Evolutionary conservation across 495 filamentous ascomycete species (phyloP), one percentile per base, ranked within the genome.

Genomic region (Podospora australis): DNA sequence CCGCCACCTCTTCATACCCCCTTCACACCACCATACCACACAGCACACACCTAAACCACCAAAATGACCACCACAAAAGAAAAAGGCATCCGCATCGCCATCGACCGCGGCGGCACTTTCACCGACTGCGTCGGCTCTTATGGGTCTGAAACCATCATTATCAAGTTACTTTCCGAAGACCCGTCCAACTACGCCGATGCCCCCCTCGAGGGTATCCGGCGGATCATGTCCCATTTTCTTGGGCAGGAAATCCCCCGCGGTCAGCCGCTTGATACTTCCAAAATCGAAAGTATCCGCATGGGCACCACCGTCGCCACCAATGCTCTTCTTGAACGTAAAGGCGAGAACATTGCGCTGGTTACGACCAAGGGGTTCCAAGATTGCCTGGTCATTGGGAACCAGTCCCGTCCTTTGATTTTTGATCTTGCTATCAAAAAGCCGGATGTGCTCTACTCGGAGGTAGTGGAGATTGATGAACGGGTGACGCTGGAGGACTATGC

Each of bases 291-390:
- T 32, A 86, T 92, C 46, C 82, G 87, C 41, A 91, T 94, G 88
- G 88, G 88, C 23, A 94, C 88, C 16, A 94, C 88, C 2, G 88
- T 94, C 21, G 88, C 88, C 0, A 94, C 88, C 11, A 94, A 94
- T 63, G 88, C 87, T 0, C 67, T 98, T 47, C 73, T 98, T 1
- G 94, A 98, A 67, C 70, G 92, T 48, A 98, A 97, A 67, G 92
- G 92, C 5, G 92, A 96, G 66, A 81, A 81, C 56, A 95, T 94
- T 50, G 92, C 84, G 2, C 75, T 98, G 56, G 78, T 97, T 17
- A 89, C 94, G 8, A 96, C 94, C 2, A 86, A 88, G 61, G 92
- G 92, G 0, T 98, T 98, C 68, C 84, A 82, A 41, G 92, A 98
- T 66, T 88, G 91, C 52, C 74, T 97, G 17, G 82, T 86, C 29